Base-by-base conservation (phyloP, 192 early-diverging fungal genomes). In the Coemansia sp. region DNA sequence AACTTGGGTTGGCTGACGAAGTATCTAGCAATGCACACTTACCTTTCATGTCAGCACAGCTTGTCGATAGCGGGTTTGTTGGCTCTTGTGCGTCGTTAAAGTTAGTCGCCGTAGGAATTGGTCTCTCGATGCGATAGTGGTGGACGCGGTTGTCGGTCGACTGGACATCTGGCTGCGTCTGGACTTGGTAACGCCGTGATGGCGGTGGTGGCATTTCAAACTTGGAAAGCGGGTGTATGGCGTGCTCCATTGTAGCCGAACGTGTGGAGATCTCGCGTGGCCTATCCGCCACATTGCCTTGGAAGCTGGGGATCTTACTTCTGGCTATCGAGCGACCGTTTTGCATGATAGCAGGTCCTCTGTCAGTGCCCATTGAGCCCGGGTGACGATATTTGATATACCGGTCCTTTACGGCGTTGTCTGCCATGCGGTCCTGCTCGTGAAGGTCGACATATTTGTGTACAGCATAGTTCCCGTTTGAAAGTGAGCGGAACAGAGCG, bases 1-100 rank as follows among this genome's bases (percentile, higher is more conserved):
- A 61, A 11, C 68, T 64, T 3, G 78, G 79, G 43, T 81, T 81
- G 12, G 74, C 79, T n/a, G 74, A 66, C 15, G 61, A 75, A 4
- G 79, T 81, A 24, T 81, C 79, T 6, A 81, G 70, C 56, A 81
- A 32, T 9, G 55, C 50, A 37, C 52, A 47, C 61, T 68, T 43
- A 40, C 38, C 53, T 32, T 50, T 53, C 3, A 41, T 37, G 15
- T 61, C 60, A 15, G 30, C 15, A 32, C 49, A 22, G 30, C 24
- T 38, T 13, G 22, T 20, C 4, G 55, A 43, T 9, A 45, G 52
- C 11, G 24, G 20, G 4, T 59, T 41, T 2, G 22, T 18, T 8
- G 40, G 39, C 22, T 50, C 16, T 10, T 58, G 32, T 1, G 55
- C 13, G 18, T 34, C 15, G 32, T 24, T 5, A 12, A 40, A 27